phyloP scores from a whole-genome alignment of 148 eudicot genomes.

The Vaccinium myrtillus region DNA sequence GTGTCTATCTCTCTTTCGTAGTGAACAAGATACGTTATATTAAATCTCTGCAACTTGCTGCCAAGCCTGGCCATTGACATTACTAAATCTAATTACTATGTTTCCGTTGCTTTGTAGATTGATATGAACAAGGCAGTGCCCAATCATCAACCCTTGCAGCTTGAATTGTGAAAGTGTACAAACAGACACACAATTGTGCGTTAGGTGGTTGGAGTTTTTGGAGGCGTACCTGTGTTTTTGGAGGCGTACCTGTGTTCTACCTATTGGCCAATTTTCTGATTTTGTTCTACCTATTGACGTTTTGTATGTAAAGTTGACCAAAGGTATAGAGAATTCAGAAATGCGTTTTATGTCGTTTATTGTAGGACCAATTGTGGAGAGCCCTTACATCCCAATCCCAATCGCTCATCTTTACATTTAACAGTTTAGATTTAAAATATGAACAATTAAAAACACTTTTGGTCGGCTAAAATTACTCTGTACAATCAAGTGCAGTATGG shows the following conservation, averaged over 20 bases:
- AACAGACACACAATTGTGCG: neutral
- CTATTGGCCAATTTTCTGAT: neutral
- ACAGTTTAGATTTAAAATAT: too few species aligned
- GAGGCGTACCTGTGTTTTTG: neutral
- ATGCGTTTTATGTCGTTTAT: neutral
- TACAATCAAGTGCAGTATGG: too few species aligned
- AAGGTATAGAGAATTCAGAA: neutral
- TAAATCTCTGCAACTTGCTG: neutral
- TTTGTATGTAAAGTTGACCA: neutral
- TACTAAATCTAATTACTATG: neutral
- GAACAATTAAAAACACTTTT: too few species aligned
- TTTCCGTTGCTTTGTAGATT: neutral
- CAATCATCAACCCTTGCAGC: constrained; percentile 6
- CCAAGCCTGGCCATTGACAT: neutral
- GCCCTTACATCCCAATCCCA: too few species aligned
- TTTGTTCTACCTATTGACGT: too few species aligned
- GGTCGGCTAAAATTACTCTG: too few species aligned
- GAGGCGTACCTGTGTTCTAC: neutral
- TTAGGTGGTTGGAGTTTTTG: neutral
- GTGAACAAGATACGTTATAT: neutral
- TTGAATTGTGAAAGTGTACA: neutral
- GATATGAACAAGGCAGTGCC: neutral
- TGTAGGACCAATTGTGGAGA: too few species aligned
- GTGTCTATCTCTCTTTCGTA: neutral
- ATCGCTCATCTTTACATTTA: too few species aligned